Percentiles rank a stretch among this genome's conserved stretches.
These are phyloP conservation scores for Kuraishia floccosa DNA, from an alignment of 805 yeast genomes.

Conservation along the genomic window DNA sequence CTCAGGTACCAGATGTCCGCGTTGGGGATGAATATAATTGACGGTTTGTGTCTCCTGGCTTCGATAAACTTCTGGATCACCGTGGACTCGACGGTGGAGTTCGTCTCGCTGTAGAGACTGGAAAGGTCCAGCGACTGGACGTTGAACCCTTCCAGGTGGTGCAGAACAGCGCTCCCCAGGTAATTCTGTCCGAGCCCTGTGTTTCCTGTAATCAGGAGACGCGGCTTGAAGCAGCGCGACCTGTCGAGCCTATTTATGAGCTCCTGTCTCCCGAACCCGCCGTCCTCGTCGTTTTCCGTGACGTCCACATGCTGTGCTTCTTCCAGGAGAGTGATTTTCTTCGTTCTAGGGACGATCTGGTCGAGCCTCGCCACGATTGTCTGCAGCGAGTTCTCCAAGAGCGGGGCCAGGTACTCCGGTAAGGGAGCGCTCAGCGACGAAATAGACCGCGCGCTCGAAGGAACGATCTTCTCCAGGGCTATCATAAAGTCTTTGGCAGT, in stretches of 20 bases:
- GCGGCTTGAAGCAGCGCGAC: slow-evolving; percentile 71
- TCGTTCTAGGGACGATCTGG: slow-evolving; percentile 48
- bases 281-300: slow-evolving; percentile 42
- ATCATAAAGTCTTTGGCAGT: slow-evolving; percentile 75
- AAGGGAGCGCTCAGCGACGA: slow-evolving; percentile 66
- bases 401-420: slow-evolving; percentile 59
- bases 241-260: slow-evolving; percentile 25
- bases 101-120: slow-evolving; percentile 63
- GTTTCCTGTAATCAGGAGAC: slow-evolving; percentile 61
- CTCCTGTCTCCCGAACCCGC: slow-evolving; percentile 62
- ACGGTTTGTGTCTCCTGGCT: slow-evolving; percentile 82
- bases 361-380: slow-evolving; percentile 37
- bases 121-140: slow-evolving; percentile 81
- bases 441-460: slow-evolving; percentile 84
- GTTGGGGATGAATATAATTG: slow-evolving; percentile 76
- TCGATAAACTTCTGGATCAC: slow-evolving; percentile 79
- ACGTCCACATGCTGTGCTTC: slow-evolving; percentile 59
- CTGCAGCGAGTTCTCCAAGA: slow-evolving; percentile 41
- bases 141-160: slow-evolving; percentile 80
- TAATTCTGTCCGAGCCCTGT: slow-evolving; percentile 84
- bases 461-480: slow-evolving; percentile 79
- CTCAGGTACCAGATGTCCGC: slow-evolving; percentile 66
- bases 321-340: slow-evolving; percentile 46
- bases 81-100: slow-evolving; percentile 73
- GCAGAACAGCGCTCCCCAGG: slow-evolving; percentile 69